Evolutionary conservation across 768 basidiomycete genomes (phyloP).

Genomic region (Multifurca ochricompacta): DNA sequence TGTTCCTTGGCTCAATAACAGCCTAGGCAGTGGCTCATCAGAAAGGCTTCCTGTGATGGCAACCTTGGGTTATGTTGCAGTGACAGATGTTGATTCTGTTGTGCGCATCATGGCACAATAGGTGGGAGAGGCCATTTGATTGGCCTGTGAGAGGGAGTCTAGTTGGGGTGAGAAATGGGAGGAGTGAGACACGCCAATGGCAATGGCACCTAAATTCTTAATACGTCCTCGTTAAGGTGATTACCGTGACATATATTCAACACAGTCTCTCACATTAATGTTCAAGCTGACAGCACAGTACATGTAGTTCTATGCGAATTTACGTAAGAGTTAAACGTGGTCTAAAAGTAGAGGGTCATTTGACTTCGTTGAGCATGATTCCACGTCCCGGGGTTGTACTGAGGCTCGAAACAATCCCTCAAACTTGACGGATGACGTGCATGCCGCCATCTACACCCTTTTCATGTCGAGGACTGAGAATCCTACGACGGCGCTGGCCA

Average conservation of each 20-base stretch:
- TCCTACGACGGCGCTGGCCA: too few species aligned
- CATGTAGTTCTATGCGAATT: too few species aligned
- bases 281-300: too few species aligned
- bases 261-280: too few species aligned
- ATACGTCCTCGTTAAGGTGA: too few species aligned
- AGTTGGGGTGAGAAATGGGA: too few species aligned
- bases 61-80: constrained; percentile 19
- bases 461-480: too few species aligned
- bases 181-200: too few species aligned
- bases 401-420: constrained; percentile 8
- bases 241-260: too few species aligned
- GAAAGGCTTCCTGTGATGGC: constrained; percentile 7
- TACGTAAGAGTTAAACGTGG: neutral
- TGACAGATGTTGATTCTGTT: constrained; percentile 15
- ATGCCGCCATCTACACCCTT: neutral
- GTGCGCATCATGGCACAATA: constrained; percentile 20
- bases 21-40: neutral
- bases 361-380: neutral
- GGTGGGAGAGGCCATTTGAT: constrained; percentile 14
- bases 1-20: neutral
- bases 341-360: neutral
- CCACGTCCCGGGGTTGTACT: constrained; percentile 1
- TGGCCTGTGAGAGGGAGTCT: constrained; percentile 14
- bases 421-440: constrained; percentile 8
- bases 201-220: too few species aligned